Conservation (phyloP, 331 rosid species). For the Ulmus americana region DNA sequence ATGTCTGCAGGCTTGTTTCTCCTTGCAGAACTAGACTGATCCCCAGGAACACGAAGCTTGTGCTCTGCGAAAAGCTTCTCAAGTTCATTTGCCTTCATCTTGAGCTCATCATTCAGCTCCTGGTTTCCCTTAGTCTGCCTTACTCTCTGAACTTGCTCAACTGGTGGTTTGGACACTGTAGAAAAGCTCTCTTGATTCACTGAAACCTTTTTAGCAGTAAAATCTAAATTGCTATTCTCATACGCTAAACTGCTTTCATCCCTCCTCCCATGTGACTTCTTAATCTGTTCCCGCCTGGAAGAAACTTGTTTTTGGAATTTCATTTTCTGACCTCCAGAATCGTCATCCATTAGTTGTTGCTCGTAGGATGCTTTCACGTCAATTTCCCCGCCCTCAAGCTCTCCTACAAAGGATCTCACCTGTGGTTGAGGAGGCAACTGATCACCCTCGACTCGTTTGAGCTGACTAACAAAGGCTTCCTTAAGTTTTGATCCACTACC, state of each 20-base stretch:
- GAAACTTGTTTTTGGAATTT: constrained; percentile 52
- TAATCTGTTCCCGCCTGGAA: constrained; percentile 32
- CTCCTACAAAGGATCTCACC: constrained; percentile 38
- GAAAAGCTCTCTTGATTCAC: constrained; percentile 39
- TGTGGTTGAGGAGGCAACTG: constrained; percentile 41
- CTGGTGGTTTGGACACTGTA: constrained; percentile 25
- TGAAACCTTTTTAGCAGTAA: constrained; percentile 35
- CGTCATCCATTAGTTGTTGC: constrained; percentile 38
- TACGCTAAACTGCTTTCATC: constrained; percentile 35
- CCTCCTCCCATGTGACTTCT: constrained; percentile 43
- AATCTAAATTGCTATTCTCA: constrained; percentile 40
- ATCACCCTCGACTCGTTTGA: constrained; percentile 34
- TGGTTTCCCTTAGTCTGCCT: constrained; percentile 86
- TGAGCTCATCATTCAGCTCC: constrained; percentile 81
- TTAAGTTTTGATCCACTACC: constrained; percentile 44
- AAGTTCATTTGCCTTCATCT: constrained; percentile 90
- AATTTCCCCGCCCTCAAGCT: constrained; percentile 30
- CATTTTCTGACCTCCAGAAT: constrained; percentile 45
- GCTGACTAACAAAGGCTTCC: constrained; percentile 39
- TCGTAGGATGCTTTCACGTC: constrained; percentile 29
- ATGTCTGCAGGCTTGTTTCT: constrained; percentile 51
- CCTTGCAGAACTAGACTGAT: constrained; percentile 59
- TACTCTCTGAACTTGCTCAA: constrained; percentile 64
- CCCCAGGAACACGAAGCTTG: constrained; percentile 88
- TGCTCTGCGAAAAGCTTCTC: constrained; percentile 97